A percentile compares a stretch with the other conserved stretches of the same genome.
These are phyloP conservation scores for Leptosphaerulina australis DNA, from an alignment of 2,329 filamentous ascomycete species.

Conservation along the genomic window DNA sequence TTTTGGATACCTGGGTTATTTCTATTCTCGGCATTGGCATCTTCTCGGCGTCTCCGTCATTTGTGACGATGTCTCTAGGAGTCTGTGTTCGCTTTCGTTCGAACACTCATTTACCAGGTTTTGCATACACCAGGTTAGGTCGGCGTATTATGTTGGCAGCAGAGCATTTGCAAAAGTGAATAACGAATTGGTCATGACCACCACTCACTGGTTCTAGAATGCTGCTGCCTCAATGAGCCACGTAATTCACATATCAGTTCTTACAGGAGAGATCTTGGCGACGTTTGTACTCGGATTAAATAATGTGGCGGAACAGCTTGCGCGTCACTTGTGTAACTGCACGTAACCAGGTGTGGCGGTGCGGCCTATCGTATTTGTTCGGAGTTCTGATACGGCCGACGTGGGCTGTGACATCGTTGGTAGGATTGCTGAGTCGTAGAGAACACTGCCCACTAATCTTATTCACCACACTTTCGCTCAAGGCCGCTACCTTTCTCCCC, in stretches of 20 bases:
- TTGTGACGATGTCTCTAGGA: conserved; percentile 22
- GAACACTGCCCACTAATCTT: conserved; percentile 14
- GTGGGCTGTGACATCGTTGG: conserved; percentile 29
- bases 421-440: conserved; percentile 15
- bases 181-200: conserved; percentile 20
- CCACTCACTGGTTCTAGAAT: conserved; percentile 17
- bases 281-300: background rate
- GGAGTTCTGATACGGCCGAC: conserved; percentile 24
- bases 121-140: conserved; percentile 23
- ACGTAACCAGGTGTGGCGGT: conserved; percentile 27
- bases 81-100: conserved; percentile 23
- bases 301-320: conserved; percentile 22
- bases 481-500: conserved; percentile 6
- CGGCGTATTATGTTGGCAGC: conserved; percentile 23
- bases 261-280: conserved; percentile 6
- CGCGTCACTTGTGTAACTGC: conserved; percentile 24
- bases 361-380: conserved; percentile 17
- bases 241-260: conserved; percentile 21
- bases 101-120: conserved; percentile 36
- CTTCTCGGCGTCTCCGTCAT: conserved; percentile 35
- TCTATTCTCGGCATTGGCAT: conserved; percentile 37
- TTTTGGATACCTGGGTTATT: conserved; percentile 36
- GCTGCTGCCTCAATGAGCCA: conserved; percentile 27
- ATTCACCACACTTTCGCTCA: conserved; percentile 12
- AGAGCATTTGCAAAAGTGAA: conserved; percentile 19